Evolutionary conservation across 2,329 filamentous ascomycete species (phyloP).

Genomic region (Didymosphaeria variabile): DNA sequence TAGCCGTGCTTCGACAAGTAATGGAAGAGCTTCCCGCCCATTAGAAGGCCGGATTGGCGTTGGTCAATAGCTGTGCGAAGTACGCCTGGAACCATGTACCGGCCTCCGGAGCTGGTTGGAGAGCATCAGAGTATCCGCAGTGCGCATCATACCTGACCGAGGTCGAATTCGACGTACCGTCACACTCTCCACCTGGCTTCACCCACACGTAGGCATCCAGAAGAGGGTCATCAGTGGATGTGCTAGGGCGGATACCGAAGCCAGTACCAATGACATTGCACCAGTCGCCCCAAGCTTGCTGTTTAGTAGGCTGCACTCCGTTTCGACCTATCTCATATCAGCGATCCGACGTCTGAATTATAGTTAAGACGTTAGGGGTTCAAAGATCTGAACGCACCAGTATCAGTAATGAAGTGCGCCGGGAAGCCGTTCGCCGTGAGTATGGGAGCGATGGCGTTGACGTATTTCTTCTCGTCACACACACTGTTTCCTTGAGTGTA

Average conservation of each 20-base stretch:
- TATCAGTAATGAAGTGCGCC: slow-evolving; percentile 63
- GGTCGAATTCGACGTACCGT: slow-evolving; percentile 52
- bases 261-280: slow-evolving; percentile 71
- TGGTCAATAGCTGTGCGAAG: slow-evolving; percentile 37
- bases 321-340: slow-evolving; percentile 56
- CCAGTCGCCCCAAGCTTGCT: slow-evolving; percentile 69
- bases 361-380: neutral
- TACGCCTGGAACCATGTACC: slow-evolving; percentile 69
- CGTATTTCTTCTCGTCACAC: slow-evolving; percentile 62
- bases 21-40: neutral
- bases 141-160: slow-evolving; percentile 62
- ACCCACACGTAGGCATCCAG: slow-evolving; percentile 74
- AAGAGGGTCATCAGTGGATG: slow-evolving; percentile 67
- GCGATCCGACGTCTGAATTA: neutral
- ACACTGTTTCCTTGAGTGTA: slow-evolving; percentile 56
- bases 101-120: slow-evolving; percentile 72
- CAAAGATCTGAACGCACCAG: slow-evolving; percentile 26
- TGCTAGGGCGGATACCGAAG: slow-evolving; percentile 67
- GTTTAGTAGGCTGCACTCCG: slow-evolving; percentile 66
- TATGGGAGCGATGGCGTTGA: slow-evolving; percentile 61
- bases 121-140: slow-evolving; percentile 62
- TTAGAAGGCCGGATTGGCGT: slow-evolving; percentile 37
- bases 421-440: slow-evolving; percentile 57
- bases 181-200: slow-evolving; percentile 67
- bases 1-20: neutral